These are phyloP conservation scores for Sclerotinia subarctica DNA, from an alignment of 2,329 filamentous ascomycete genomes.

Conservation along the genomic window DNA sequence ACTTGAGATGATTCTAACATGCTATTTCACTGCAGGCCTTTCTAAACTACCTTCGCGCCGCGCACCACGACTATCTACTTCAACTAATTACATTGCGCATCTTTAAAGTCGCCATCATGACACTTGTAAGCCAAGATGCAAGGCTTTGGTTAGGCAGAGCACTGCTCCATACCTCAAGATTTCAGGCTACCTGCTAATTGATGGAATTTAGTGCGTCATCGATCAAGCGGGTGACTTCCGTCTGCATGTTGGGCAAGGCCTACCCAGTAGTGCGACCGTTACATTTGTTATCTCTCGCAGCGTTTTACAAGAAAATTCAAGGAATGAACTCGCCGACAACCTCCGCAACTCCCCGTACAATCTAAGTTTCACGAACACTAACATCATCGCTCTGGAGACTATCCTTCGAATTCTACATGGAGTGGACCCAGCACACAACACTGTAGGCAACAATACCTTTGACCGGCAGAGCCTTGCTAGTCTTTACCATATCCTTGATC, in stretches of 20 bases:
- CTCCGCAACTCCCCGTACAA: background rate
- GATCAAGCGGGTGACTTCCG: background rate
- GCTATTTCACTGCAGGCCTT: background rate
- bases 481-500: background rate
- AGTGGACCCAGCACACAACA: background rate
- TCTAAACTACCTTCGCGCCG: too few species aligned
- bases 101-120: background rate
- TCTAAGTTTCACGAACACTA: background rate
- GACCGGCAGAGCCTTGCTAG: background rate
- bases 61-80: background rate
- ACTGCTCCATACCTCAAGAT: background rate
- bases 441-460: too few species aligned
- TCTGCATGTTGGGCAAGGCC: background rate
- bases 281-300: background rate
- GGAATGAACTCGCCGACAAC: background rate
- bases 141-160: too few species aligned
- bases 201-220: background rate
- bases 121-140: too few species aligned
- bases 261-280: background rate
- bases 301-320: fast-evolving
- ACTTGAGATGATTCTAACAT: fast-evolving
- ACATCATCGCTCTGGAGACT: background rate
- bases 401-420: background rate
- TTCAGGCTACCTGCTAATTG: background rate
- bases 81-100: background rate